Evolutionary conservation across 176 grass and related monocot species (phyloP), one percentile per base, ranked within the genome.

Genomic region (Cenchrus purpureus): DNA sequence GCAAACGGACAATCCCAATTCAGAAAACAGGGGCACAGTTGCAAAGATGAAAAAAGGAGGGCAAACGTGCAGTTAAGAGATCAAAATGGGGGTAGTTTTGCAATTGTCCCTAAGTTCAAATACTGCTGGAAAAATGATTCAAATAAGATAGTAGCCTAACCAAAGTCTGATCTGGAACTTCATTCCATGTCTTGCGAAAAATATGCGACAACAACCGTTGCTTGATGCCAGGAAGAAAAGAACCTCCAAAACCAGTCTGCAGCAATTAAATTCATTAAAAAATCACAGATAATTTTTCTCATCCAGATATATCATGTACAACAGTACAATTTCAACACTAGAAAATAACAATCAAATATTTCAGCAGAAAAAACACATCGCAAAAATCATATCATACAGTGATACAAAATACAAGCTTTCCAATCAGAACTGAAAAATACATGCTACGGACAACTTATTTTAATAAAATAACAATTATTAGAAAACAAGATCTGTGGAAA

Each of bases 221-320:
- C 91, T 98, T 98, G 86, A 98, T 91, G 80, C 91, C 93, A 90
- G 87, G 86, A 92, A 95, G 89, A 84, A 93, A 93, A 65, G 89
- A 89, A 87, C 64, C 84, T 28, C 85, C 91, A 10, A 31, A 80
- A 78, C 58, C 77, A 89, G 81, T 82, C 93, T 95, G 90, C 80
- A 78, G 60, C 40, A 31, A 87, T 80, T 66, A 86, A 80, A 32
- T 72, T 42, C 84, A 87, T 76, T 88, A 87, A 73, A 6, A 73
- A 58, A 37, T 45, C 13, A 25, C 48, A 54, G n/a, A 42, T 17
- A 60, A 72, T 22, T 58, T 65, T 55, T 32, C 19, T 68, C 32
- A 53, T 52, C 51, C 14, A 48, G 22, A 12, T 63, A 79, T 50
- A 84, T 22, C 44, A 31, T 64, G 45, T 8, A 46, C 15, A 72